Conservation (phyloP, 148 eudicot species). For the Vaccinium vitisidaea region DNA sequence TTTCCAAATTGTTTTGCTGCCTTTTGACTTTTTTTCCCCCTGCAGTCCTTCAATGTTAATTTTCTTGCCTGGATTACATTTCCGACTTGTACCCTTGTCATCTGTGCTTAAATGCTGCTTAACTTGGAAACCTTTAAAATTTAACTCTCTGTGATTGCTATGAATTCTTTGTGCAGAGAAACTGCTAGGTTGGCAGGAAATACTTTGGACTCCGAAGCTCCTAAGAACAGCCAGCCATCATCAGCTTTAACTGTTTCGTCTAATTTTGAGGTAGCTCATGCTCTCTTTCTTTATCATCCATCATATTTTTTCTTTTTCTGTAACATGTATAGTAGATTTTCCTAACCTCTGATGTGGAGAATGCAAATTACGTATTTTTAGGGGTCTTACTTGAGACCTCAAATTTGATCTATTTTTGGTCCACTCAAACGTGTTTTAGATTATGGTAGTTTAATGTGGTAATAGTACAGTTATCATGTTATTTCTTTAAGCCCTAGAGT, state of each 20-base stretch:
- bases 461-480: neutral
- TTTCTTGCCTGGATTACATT: neutral
- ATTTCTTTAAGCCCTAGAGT: neutral
- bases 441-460: neutral
- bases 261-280: conserved; percentile 64
- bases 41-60: neutral
- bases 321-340: neutral
- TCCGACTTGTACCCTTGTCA: neutral
- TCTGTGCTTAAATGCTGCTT: neutral
- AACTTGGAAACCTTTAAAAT: conserved; percentile 1
- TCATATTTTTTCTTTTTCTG: neutral
- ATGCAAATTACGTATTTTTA: neutral
- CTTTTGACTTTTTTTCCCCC: neutral
- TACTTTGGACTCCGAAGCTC: conserved; percentile 49
- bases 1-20: neutral
- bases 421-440: neutral
- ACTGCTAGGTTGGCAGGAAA: conserved; percentile 43
- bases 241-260: conserved; percentile 66
- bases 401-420: neutral
- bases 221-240: conserved; percentile 42
- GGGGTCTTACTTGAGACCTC: neutral
- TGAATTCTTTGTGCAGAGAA: conserved; percentile 38
- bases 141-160: neutral
- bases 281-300: conserved; percentile 6
- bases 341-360: neutral